Base-by-base conservation (phyloP, 1,139 yeast species). In the Kodamaea sp. region DNA sequence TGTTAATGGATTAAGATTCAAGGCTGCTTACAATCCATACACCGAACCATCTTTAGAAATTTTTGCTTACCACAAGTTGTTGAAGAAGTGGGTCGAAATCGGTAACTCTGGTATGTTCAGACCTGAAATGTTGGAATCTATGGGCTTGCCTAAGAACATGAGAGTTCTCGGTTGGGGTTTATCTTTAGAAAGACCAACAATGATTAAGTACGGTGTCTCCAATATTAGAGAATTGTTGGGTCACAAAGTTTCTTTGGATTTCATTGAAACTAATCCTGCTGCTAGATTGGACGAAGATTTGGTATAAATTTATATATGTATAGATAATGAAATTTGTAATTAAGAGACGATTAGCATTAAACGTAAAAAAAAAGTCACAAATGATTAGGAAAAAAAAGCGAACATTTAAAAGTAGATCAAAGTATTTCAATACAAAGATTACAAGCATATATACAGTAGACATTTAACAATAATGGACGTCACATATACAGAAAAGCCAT, bases 61-160 rank as follows among this genome's bases (percentile, higher is more conserved):
- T 53, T 94, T 84, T 65, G 94, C 97, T 41, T 92, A 88, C 84
- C 99, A 94, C 68, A 82, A 81, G 55, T 97, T 96, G 35, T 77
- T 94, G 55, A 83, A 78, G 56, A 92, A 89, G 64, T 94, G 98
- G 98, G 98, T 94, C 47, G 99, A 94, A 73, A 90, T 94, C 58
- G 99, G 99, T 64, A 94, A 94, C 74, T 88, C 97, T 22, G 99
- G 98, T 64, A 85, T 94, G 96, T 94, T 94, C 76, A 82, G 99
- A 70, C 98, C 99, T 22, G 99, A 94, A 67, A 94, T 94, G 99
- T 77, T 94, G 63, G 96, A 89, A 68, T 72, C 96, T 35, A 90
- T 92, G 97, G 98, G 98, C 27, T 77, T 94, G 58, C 98, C 98
- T 46, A 83, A 84, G 72, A 85, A 88, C 62, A 68, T 94, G 71